Evolutionary conservation across 306 rosid species (phyloP).

Genomic region (Dryas alaskensis): DNA sequence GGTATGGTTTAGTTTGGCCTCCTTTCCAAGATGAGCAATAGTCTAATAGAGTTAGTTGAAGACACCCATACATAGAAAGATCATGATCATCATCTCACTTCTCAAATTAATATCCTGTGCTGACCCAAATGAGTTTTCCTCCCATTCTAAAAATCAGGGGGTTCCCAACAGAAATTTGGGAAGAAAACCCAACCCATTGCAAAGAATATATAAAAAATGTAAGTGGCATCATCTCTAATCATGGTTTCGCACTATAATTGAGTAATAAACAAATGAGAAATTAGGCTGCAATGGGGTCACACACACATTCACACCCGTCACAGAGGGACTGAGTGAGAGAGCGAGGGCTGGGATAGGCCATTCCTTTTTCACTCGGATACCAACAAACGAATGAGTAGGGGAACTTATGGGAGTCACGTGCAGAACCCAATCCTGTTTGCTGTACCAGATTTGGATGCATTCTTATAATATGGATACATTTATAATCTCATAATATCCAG

Average conservation of each 20-base stretch:
- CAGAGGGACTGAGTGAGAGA: not conserved
- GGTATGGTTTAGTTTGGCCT: constrained; percentile 10
- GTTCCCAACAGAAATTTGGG: not conserved
- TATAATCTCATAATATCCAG: too few relatives aligned
- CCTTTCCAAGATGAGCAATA: constrained; percentile 19
- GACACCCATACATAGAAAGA: constrained; percentile 12
- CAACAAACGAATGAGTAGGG: constrained; percentile 23
- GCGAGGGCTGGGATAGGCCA: not conserved
- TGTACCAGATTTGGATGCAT: not conserved
- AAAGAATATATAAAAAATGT: not conserved
- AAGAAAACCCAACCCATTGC: not conserved
- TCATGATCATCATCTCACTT: not conserved
- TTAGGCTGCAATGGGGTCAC: constrained; percentile 6
- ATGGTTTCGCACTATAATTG: not conserved
- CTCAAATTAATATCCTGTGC: not conserved
- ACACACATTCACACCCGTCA: too few relatives aligned
- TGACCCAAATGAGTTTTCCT: not conserved
- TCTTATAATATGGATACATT: too few relatives aligned
- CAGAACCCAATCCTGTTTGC: constrained; percentile 21
- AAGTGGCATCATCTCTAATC: not conserved
- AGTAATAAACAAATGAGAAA: constrained; percentile 6
- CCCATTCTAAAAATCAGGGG: not conserved
- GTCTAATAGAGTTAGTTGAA: constrained; percentile 11
- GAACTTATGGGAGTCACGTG: constrained; percentile 59
- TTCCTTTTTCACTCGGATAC: not conserved